phyloP scores from a whole-genome alignment of 257 asterid species.

The Petunia axillaris region DNA sequence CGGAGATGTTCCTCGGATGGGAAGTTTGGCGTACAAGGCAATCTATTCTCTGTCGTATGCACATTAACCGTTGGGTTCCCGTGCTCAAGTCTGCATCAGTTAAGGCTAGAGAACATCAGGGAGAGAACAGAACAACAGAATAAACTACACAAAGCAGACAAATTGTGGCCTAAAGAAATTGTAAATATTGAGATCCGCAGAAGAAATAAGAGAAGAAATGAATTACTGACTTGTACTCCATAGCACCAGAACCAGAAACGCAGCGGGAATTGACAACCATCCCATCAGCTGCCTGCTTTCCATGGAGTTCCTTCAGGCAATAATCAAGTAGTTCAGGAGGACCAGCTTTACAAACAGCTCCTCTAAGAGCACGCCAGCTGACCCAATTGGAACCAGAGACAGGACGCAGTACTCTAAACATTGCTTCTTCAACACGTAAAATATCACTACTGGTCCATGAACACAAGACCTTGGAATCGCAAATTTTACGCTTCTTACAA shows the following conservation, averaged over 20 bases:
- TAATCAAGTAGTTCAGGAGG: slow-evolving; percentile 86
- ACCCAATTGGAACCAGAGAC: slow-evolving; percentile 94
- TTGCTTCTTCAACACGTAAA: slow-evolving; percentile 77
- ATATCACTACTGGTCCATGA: slow-evolving; percentile 71
- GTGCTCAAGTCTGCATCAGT: slow-evolving; percentile 71
- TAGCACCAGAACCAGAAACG: slow-evolving; percentile 67
- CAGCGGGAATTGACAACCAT: slow-evolving; percentile 69
- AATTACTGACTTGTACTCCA: slow-evolving; percentile 75
- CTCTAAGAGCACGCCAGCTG: slow-evolving; percentile 91
- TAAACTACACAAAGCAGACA: not conserved
- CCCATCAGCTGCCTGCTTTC: slow-evolving; percentile 81
- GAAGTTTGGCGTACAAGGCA: slow-evolving; percentile 32
- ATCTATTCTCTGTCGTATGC: slow-evolving; percentile 29
- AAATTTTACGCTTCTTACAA: slow-evolving; percentile 55
- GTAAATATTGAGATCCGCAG: not conserved
- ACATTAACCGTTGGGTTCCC: slow-evolving; percentile 48
- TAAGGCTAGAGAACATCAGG: not conserved
- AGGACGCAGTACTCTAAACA: slow-evolving; percentile 84
- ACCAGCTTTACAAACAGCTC: slow-evolving; percentile 87
- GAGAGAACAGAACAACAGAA: not conserved
- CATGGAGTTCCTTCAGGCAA: slow-evolving; percentile 85
- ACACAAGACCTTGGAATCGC: slow-evolving; percentile 59
- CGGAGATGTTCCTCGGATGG: slow-evolving; percentile 70
- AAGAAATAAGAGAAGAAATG: not conserved
- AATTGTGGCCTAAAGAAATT: not conserved